Conservation (phyloP, 352 stramenopile species). For the Thalassiosira mediterranea region DNA sequence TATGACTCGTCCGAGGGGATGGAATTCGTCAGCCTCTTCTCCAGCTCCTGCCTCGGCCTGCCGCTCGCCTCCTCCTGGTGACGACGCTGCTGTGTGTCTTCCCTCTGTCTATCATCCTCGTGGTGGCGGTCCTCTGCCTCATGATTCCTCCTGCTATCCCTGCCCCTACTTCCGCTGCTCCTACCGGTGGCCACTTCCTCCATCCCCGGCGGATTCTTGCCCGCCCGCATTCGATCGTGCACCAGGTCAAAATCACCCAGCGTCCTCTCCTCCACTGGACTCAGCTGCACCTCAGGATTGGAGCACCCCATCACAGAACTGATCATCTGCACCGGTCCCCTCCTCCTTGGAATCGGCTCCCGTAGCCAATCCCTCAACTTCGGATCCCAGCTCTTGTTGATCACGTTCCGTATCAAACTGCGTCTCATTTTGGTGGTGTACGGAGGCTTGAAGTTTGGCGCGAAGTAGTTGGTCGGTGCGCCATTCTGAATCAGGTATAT, state of each 20-base stretch:
- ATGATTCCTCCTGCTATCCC: neutral
- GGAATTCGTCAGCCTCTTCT: neutral
- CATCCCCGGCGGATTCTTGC: neutral
- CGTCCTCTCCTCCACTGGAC: conserved; percentile 9
- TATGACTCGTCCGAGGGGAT: conserved; percentile 30
- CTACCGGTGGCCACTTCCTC: neutral
- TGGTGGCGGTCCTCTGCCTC: no score
- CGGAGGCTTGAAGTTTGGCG: conserved; percentile 81
- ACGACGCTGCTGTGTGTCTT: neutral
- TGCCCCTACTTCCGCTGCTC: neutral
- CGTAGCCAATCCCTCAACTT: conserved; percentile 78
- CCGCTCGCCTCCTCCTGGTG: conserved; percentile 5
- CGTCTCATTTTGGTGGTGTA: conserved; percentile 84
- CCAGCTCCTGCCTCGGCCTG: neutral
- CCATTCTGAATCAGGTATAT: conserved; percentile 83
- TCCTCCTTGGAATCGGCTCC: conserved; percentile 58
- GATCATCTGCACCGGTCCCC: conserved; percentile 37
- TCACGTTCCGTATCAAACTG: conserved; percentile 77
- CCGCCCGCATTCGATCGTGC: neutral
- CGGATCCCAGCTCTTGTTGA: conserved; percentile 81
- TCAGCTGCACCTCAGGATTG: conserved; percentile 37
- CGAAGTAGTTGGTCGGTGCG: conserved; percentile 84
- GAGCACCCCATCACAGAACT: conserved; percentile 66
- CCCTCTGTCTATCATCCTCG: no score
- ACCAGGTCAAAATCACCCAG: neutral